Percentiles rank a stretch among this genome's conserved stretches.
Conservation (phyloP, 2,329 filamentous ascomycete genomes). For the Rutstroemia sp. region DNA sequence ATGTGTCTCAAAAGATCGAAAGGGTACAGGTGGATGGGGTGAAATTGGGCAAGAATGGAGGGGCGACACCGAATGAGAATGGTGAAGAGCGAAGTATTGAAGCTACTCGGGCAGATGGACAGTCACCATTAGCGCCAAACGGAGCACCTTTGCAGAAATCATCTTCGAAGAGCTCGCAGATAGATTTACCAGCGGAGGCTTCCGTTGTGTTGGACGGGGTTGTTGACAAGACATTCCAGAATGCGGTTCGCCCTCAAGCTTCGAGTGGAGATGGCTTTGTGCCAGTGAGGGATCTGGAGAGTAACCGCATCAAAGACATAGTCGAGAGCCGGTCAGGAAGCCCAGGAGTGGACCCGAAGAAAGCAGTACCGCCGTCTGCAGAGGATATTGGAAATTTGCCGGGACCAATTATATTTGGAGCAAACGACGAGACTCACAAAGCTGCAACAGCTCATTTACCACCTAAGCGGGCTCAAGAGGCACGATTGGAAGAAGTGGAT, state of each 20-base stretch:
- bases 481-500: slow-evolving; percentile 31
- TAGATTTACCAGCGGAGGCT: slow-evolving; percentile 21
- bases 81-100: slow-evolving; percentile 15
- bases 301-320: slow-evolving; percentile 19
- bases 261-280: slow-evolving; percentile 7
- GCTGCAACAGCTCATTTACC: slow-evolving; percentile 37
- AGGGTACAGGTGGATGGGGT: slow-evolving; percentile 21
- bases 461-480: slow-evolving; percentile 41
- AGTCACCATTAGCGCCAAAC: slow-evolving; percentile 6
- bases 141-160: slow-evolving; percentile 19
- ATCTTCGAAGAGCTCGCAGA: slow-evolving; percentile 28
- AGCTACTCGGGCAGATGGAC: slow-evolving; percentile 10
- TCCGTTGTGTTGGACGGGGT: slow-evolving; percentile 19
- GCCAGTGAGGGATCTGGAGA: slow-evolving; percentile 18
- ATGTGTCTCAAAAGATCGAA: slow-evolving; percentile 16
- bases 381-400: slow-evolving; percentile 30
- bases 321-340: slow-evolving; percentile 26
- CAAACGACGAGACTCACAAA: slow-evolving; percentile 22
- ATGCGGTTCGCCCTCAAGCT: slow-evolving; percentile 14
- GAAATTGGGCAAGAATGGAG: slow-evolving; percentile 21
- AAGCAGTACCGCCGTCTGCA: slow-evolving; percentile 27
- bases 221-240: slow-evolving; percentile 19
- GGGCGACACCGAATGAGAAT: slow-evolving; percentile 18
- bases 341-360: slow-evolving; percentile 27
- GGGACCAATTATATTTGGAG: slow-evolving; percentile 20